Conservation (phyloP, 805 yeast species). For the Suhomyces pyralidae region DNA sequence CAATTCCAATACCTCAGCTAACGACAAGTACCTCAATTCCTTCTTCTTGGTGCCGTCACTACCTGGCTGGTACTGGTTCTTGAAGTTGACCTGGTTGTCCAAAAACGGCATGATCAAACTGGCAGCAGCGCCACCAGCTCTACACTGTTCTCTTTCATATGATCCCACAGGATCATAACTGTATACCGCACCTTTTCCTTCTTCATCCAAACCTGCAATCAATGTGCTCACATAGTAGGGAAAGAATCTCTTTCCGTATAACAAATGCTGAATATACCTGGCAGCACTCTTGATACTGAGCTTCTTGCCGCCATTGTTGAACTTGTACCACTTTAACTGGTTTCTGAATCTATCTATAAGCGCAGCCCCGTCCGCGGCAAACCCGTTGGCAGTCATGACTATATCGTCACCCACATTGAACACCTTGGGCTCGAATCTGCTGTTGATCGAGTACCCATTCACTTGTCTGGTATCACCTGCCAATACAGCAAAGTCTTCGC, state of each 20-base stretch:
- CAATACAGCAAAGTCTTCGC: slow-evolving; percentile 91
- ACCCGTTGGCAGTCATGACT: slow-evolving; percentile 90
- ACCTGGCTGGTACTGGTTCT: slow-evolving; percentile 81
- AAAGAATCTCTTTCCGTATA: slow-evolving; percentile 91
- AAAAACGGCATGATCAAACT: slow-evolving; percentile 94
- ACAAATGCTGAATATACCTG: slow-evolving; percentile 80
- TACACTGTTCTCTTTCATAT: slow-evolving; percentile 93
- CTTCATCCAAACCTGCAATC: slow-evolving; percentile 87
- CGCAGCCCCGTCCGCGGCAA: slow-evolving; percentile 91
- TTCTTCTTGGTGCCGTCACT: slow-evolving; percentile 65
- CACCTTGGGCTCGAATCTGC: slow-evolving; percentile 89
- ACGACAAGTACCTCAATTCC: slow-evolving; percentile 58
- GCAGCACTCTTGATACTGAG: slow-evolving; percentile 75
- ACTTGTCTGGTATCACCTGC: slow-evolving; percentile 99
- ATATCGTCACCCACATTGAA: slow-evolving; percentile 85
- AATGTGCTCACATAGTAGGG: slow-evolving; percentile 96
- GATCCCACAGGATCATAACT: slow-evolving; percentile 98
- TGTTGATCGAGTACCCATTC: slow-evolving; percentile 87
- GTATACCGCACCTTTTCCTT: slow-evolving; percentile 91
- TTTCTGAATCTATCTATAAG: slow-evolving; percentile 70
- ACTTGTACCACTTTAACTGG: slow-evolving; percentile 87
- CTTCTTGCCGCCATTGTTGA: slow-evolving; percentile 70
- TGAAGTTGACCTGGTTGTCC: slow-evolving; percentile 95
- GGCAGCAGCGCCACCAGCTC: slow-evolving; percentile 98
- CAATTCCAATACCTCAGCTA: slow-evolving; percentile 82